phyloP scores from a whole-genome alignment of 2,329 filamentous ascomycete species.

The Fusarium lateritium region DNA sequence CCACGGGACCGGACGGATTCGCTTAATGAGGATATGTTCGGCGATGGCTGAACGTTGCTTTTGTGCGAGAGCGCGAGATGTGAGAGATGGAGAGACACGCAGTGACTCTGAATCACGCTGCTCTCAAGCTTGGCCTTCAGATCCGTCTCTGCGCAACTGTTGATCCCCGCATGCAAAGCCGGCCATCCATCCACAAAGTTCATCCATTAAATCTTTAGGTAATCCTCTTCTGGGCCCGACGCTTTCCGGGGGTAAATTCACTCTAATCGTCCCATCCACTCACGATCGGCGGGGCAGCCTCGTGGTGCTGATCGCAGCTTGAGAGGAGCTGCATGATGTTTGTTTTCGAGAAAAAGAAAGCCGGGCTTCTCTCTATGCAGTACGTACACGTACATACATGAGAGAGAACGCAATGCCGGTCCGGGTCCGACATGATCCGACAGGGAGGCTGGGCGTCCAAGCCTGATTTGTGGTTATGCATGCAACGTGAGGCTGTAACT shows the following conservation, averaged over 20 bases:
- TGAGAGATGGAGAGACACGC: background rate
- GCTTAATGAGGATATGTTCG: constrained; percentile 42
- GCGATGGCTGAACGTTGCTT: constrained; percentile 21
- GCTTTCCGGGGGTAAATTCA: constrained; percentile 21
- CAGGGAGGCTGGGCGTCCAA: constrained; percentile 22
- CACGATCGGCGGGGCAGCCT: constrained; percentile 46
- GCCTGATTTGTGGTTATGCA: constrained; percentile 11
- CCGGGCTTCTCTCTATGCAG: background rate
- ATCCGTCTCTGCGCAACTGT: background rate
- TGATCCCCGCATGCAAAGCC: constrained; percentile 25
- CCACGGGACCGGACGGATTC: constrained; percentile 28
- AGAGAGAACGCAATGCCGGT: constrained; percentile 24
- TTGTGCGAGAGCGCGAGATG: background rate
- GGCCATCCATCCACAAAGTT: constrained; percentile 2
- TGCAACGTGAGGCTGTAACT: constrained; percentile 32
- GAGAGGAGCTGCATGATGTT: constrained; percentile 1
- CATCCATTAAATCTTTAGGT: constrained; percentile 18
- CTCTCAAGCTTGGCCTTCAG: too few relatives aligned
- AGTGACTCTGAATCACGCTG: background rate
- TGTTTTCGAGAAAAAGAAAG: constrained; percentile 11
- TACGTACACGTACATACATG: background rate
- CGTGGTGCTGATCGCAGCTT: constrained; percentile 39
- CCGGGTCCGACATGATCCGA: constrained; percentile 47
- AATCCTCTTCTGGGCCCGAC: constrained; percentile 7
- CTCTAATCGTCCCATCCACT: constrained; percentile 38